A percentile compares a stretch with the other conserved stretches of the same genome.
Evolutionary conservation across 805 yeast species (phyloP).

Genomic region (Candida patagonica): DNA sequence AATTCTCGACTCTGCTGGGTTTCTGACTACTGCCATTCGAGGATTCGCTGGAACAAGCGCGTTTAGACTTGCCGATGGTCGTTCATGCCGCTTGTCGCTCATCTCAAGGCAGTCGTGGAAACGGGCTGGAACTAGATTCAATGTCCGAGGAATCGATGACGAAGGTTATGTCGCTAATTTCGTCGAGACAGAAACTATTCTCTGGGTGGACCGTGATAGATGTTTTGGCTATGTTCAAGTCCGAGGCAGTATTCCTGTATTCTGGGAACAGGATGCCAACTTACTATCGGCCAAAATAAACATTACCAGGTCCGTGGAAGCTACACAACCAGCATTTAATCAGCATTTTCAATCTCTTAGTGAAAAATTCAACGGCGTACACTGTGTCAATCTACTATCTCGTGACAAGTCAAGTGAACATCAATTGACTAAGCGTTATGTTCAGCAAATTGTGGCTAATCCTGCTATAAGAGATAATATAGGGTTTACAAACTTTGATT

Average conservation of each 20-base stretch:
- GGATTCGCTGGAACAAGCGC: slow-evolving; percentile 81
- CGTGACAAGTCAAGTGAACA: slow-evolving; percentile 63
- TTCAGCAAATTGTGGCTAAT: slow-evolving; percentile 39
- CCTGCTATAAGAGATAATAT: slow-evolving; percentile 31
- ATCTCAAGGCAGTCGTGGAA: slow-evolving; percentile 95
- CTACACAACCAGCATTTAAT: slow-evolving; percentile 84
- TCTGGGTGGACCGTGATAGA: slow-evolving; percentile 40
- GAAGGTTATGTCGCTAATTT: slow-evolving; percentile 93
- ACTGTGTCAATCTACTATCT: slow-evolving; percentile 79
- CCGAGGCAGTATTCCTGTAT: slow-evolving; percentile 93
- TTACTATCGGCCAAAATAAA: slow-evolving; percentile 85
- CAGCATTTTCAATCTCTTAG: slow-evolving; percentile 66
- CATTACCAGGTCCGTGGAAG: slow-evolving; percentile 80
- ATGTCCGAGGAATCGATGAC: slow-evolving; percentile 93
- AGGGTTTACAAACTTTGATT: slow-evolving; percentile 77
- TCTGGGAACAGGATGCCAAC: slow-evolving; percentile 97
- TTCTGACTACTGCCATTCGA: slow-evolving; percentile 83
- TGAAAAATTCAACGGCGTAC: slow-evolving; percentile 76
- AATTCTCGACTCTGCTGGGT: slow-evolving; percentile 64
- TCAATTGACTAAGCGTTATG: slow-evolving; percentile 59
- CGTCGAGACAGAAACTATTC: slow-evolving; percentile 83
- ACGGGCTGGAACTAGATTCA: slow-evolving; percentile 93
- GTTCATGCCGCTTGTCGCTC: slow-evolving; percentile 51
- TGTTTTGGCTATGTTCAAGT: slow-evolving; percentile 76
- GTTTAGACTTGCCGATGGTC: slow-evolving; percentile 29